Evolutionary conservation across 164 flowering plant species (phyloP).

Genomic region (Pachysandra terminalis): DNA sequence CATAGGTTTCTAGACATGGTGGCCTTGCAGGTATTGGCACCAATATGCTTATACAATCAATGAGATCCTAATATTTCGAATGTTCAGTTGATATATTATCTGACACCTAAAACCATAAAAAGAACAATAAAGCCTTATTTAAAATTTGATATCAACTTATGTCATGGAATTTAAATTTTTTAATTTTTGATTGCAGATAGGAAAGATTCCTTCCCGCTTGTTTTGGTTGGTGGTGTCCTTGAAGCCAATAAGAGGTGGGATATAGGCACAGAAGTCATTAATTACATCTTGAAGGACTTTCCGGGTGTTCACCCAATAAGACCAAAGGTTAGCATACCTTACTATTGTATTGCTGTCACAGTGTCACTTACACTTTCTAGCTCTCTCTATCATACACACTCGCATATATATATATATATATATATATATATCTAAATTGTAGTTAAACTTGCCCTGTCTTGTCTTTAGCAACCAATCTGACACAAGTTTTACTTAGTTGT

Average conservation of each 20-base stretch:
- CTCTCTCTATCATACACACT: no score
- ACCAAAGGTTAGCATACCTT: conserved; percentile 68
- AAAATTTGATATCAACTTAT: neutral
- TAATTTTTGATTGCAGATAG: conserved; percentile 56
- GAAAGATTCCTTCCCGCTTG: conserved; percentile 68
- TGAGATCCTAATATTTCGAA: neutral
- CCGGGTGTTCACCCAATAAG: conserved; percentile 70
- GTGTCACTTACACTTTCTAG: neutral
- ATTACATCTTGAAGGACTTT: conserved; percentile 49
- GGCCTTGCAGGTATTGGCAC: neutral
- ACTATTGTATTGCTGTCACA: neutral
- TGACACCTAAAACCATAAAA: no score
- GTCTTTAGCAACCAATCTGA: neutral
- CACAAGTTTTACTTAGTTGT: no score
- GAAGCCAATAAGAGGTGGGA: conserved; percentile 86
- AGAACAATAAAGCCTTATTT: no score
- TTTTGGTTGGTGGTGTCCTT: conserved; percentile 97
- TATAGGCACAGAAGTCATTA: conserved; percentile 72
- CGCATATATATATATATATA: no score
- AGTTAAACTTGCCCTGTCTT: neutral
- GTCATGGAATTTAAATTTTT: neutral
- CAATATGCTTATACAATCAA: neutral
- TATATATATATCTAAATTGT: no score
- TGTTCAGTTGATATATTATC: neutral
- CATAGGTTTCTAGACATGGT: no score